Percentiles rank a stretch among this genome's conserved stretches.
Evolutionary conservation across 1,139 yeast genomes (phyloP).

Genomic region (Yamadazyma atmosphaerica): DNA sequence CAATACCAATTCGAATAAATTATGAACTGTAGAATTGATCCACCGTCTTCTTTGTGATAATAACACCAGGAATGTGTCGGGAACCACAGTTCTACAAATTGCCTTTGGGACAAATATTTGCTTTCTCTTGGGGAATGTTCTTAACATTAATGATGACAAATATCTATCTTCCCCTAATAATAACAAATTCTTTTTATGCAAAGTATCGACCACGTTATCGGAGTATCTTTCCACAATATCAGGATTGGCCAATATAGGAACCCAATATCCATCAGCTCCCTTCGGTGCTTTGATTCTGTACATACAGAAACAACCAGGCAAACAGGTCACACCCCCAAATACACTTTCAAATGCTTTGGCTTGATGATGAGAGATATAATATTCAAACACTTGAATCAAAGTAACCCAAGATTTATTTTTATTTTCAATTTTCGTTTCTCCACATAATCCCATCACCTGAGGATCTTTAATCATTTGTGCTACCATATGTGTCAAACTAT

Average conservation of each 20-base stretch:
- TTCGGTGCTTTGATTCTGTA: slow-evolving; percentile 93
- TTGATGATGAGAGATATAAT: slow-evolving; percentile 93
- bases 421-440: slow-evolving; percentile 93
- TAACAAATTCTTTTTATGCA: slow-evolving; percentile 86
- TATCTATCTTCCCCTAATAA: slow-evolving; percentile 93
- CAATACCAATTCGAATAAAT: slow-evolving; percentile 84
- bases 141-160: slow-evolving; percentile 84
- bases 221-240: slow-evolving; percentile 95
- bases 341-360: slow-evolving; percentile 95
- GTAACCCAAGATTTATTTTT: slow-evolving; percentile 89
- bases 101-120: slow-evolving; percentile 95
- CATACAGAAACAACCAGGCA: slow-evolving; percentile 97
- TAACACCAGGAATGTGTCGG: slow-evolving; percentile 75
- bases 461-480: slow-evolving; percentile 94
- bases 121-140: slow-evolving; percentile 89
- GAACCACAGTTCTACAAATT: slow-evolving; percentile 91
- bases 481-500: slow-evolving; percentile 87
- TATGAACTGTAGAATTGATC: slow-evolving; percentile 97
- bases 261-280: slow-evolving; percentile 91
- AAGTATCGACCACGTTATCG: slow-evolving; percentile 82
- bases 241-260: slow-evolving; percentile 92
- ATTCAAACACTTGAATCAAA: slow-evolving; percentile 93
- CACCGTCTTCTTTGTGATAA: slow-evolving; percentile 97
- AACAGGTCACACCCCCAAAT: slow-evolving; percentile 95
- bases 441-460: slow-evolving; percentile 90